These are phyloP conservation scores for Elaeagnus macrophylla DNA, from an alignment of 306 rosid species.

Conservation along the genomic window DNA sequence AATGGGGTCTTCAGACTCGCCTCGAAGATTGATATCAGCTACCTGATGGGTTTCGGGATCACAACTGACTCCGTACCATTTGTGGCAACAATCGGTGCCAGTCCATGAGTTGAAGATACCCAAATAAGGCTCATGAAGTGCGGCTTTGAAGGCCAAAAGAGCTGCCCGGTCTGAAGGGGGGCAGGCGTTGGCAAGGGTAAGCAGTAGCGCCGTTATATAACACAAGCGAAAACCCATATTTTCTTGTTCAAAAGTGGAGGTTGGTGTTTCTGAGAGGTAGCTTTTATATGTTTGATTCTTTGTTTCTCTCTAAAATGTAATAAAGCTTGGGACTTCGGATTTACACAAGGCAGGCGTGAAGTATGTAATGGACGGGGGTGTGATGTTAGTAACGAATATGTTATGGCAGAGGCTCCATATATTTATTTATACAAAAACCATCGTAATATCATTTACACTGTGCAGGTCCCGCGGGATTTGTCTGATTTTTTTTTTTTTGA, in stretches of 20 bases:
- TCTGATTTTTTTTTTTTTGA: too few species aligned
- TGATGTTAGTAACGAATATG: too few species aligned
- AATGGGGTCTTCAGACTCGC: constrained; percentile 76
- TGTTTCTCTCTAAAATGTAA: too few species aligned
- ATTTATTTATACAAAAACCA: too few species aligned
- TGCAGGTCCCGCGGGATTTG: too few species aligned
- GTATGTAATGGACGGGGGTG: too few species aligned
- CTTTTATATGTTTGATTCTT: too few species aligned
- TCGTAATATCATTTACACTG: too few species aligned
- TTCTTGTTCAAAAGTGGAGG: background rate
- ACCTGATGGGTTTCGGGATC: constrained; percentile 54
- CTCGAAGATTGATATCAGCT: constrained; percentile 89
- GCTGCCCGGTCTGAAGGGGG: constrained; percentile 71
- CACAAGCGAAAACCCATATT: constrained; percentile 22
- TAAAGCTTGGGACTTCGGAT: too few species aligned
- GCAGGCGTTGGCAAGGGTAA: constrained; percentile 39
- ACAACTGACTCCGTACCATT: constrained; percentile 86
- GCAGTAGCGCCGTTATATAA: background rate
- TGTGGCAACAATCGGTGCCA: constrained; percentile 70
- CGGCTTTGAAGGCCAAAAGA: constrained; percentile 56
- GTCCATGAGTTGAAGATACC: constrained; percentile 81
- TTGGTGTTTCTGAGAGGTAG: too few species aligned
- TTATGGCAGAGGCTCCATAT: too few species aligned
- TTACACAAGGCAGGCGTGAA: too few species aligned
- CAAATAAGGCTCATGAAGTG: constrained; percentile 51